phyloP scores from a whole-genome alignment of 306 rosid genomes.

The Begonia masoniana region DNA sequence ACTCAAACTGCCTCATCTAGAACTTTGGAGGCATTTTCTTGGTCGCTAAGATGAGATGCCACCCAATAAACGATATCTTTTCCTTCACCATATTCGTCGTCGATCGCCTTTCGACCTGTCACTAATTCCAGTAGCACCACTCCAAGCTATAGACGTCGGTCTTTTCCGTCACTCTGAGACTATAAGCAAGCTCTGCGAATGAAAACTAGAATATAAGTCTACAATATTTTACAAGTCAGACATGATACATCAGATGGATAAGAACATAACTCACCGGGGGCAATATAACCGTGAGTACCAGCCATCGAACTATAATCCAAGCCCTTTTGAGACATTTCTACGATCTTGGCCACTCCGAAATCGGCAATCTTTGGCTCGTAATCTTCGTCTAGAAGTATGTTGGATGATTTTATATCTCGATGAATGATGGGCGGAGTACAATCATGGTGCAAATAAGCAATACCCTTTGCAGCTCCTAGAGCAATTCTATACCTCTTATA shows the following conservation, averaged over 20 bases:
- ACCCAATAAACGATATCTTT: constrained; percentile 90
- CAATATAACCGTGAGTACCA: constrained; percentile 93
- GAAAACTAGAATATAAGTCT: not conserved
- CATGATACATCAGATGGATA: too few relatives aligned
- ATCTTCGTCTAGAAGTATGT: constrained; percentile 67
- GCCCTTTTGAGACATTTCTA: constrained; percentile 34
- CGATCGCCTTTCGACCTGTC: constrained; percentile 65
- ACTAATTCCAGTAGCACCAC: constrained; percentile 76
- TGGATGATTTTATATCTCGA: constrained; percentile 84
- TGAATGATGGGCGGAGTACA: constrained; percentile 76
- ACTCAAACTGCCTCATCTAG: constrained; percentile 47
- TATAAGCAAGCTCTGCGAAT: constrained; percentile 73
- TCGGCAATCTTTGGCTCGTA: constrained; percentile 89
- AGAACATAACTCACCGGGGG: constrained; percentile 63
- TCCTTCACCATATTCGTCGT: constrained; percentile 76
- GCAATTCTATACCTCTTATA: constrained; percentile 64
- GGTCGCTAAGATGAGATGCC: constrained; percentile 40
- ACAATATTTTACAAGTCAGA: too few relatives aligned
- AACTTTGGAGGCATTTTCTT: constrained; percentile 35
- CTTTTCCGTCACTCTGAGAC: constrained; percentile 56
- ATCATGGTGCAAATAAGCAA: constrained; percentile 90
- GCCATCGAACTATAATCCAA: constrained; percentile 56
- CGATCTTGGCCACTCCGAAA: constrained; percentile 85
- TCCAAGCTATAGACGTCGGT: constrained; percentile 93
- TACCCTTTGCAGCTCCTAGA: constrained; percentile 81